Conservation (phyloP, 139 green algal species). For the Chlamydomonas schloesseri region DNA sequence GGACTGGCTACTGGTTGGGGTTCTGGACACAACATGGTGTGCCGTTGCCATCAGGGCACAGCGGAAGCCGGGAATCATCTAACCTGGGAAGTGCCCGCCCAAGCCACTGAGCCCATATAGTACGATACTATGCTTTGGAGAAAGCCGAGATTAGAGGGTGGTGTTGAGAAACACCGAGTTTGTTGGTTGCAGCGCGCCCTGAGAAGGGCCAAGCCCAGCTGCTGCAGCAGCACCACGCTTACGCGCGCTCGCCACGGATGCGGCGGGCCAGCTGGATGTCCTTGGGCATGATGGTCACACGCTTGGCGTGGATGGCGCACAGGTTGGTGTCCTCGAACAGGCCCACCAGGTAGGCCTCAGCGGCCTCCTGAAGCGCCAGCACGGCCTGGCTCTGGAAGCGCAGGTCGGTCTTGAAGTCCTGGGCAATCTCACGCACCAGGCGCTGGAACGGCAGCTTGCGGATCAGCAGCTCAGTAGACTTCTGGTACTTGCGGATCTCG, state of each 20-base stretch:
- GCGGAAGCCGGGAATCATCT: no score
- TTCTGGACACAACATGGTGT: no score
- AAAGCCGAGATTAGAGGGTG: neutral
- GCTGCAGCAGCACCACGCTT: no score
- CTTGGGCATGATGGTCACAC: conserved; percentile 97
- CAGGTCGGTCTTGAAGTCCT: conserved; percentile 99
- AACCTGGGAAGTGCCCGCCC: no score
- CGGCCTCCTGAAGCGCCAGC: conserved; percentile 93
- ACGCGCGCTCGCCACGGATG: conserved; percentile 90
- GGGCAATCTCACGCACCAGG: conserved; percentile 95
- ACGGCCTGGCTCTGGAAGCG: conserved; percentile 95
- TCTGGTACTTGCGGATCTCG: conserved; percentile 97
- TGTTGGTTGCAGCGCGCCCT: no score
- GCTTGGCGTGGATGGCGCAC: conserved; percentile 93
- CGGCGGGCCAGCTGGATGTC: conserved; percentile 96
- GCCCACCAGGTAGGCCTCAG: conserved; percentile 98
- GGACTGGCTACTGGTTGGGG: no score
- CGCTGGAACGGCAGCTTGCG: conserved; percentile 85
- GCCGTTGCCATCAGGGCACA: no score
- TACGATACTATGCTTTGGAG: no score
- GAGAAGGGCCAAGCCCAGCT: no score
- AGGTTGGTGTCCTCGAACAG: conserved; percentile 97
- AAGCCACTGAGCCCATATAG: no score
- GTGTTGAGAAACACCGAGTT: no score
- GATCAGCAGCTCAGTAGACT: conserved; percentile 96